A percentile compares a stretch with the other conserved stretches of the same genome.
Conservation (phyloP, 2,329 filamentous ascomycete species). For the Ceratocystis albifundus region DNA sequence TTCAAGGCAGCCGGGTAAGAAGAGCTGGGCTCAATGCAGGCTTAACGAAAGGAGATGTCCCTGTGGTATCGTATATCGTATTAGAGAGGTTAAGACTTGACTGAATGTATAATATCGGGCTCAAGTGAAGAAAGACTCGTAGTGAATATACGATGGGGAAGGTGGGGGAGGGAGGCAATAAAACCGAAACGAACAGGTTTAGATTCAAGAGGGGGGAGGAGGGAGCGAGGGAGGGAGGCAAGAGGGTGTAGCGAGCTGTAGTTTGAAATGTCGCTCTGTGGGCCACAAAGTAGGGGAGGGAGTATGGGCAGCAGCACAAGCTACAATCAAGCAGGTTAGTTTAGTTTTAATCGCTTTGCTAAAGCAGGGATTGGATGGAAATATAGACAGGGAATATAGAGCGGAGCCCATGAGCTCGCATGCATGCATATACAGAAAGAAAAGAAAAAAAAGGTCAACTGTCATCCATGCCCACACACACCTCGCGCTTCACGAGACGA, state of each 20-base stretch:
- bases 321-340: neutral
- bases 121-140: neutral
- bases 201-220: neutral
- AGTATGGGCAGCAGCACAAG: neutral
- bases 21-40: constrained; percentile 2
- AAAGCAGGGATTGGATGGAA: constrained; percentile 8
- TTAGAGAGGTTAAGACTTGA: neutral
- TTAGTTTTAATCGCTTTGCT: neutral
- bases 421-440: neutral
- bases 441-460: neutral
- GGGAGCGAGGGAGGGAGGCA: neutral
- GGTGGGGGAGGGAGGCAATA: neutral
- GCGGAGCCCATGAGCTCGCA: neutral
- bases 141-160: neutral
- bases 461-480: neutral
- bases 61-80: neutral
- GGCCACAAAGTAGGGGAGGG: neutral
- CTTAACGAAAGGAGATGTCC: too few species aligned
- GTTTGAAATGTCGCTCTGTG: neutral
- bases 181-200: constrained; percentile 16
- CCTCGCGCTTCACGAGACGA: constrained; percentile 9
- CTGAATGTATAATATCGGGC: neutral
- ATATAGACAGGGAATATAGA: constrained; percentile 1
- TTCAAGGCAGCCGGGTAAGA: neutral
- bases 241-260: neutral